Base-by-base conservation (phyloP, 345 rosid genomes). In the Triadica sebifera region DNA sequence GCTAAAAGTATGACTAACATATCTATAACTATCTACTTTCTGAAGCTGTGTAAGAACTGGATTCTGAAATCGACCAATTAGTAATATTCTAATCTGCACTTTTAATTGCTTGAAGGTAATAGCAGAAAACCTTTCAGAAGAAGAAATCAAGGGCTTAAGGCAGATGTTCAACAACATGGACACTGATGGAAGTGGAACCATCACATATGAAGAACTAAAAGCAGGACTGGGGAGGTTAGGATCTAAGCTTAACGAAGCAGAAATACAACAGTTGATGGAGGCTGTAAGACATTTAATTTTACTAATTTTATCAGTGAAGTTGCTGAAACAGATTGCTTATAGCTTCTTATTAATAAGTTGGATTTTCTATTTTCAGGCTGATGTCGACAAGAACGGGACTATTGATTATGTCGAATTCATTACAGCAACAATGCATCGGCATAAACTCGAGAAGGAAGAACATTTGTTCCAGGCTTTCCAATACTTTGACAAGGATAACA, bases 141-240 rank as follows among this genome's bases (percentile, higher is more conserved):
- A 80, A 67, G 83, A 80, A 43, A 80, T 80, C 59, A 71, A 80
- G 77, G 83, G 83, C 46, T 71, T 80, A 39, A 80, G 10, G 58
- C 83, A 80, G 38, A 72, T 80, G 83, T 80, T 80, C 73, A 67
- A 72, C 43, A 80, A 80, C 76, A 80, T 80, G 65, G 83, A 80
- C 72, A 82, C 65, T 0, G 85, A 82, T 38, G 46, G 64, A 13
- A 82, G 82, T 65, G 85, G 85, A 10, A 65, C 82, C 7, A 82
- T 82, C 60, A 82, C 85, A 43, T 79, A 49, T 8, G 85, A 82
- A 3, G 85, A 82, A 61, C 82, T 82, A n/a, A 79, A 73, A 73
- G 41, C 46, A 7, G 85, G 85, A n/a, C 24, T 82, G 50, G 12
- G 4, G 1, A 79, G 78, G 62, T 69, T 75, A 13, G 82, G 85